Conservation (phyloP, 805 yeast species). For the Huiozyma sinensis region DNA sequence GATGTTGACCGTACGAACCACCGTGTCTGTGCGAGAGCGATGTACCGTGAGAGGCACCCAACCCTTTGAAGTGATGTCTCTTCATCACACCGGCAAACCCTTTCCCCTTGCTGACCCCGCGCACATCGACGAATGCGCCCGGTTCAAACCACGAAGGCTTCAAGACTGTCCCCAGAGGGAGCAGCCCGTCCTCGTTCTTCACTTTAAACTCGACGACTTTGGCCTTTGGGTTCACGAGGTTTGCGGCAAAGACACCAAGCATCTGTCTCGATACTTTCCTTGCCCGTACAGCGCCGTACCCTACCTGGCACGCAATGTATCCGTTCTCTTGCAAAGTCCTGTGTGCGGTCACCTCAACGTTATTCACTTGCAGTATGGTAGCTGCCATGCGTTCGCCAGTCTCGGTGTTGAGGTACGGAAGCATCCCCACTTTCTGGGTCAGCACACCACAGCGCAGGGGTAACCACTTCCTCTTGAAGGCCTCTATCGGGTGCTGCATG, state of each 20-base stretch:
- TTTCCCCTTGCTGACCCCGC: constrained; percentile 79
- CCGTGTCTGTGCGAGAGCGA: constrained; percentile 88
- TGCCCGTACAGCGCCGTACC: constrained; percentile 59
- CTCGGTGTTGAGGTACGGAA: constrained; percentile 59
- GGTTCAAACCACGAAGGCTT: constrained; percentile 72
- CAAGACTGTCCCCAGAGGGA: constrained; percentile 69
- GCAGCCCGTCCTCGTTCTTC: constrained; percentile 48
- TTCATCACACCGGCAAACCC: constrained; percentile 99
- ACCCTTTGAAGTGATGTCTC: constrained; percentile 81
- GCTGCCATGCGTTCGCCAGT: constrained; percentile 68
- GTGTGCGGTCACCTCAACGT: constrained; percentile 73
- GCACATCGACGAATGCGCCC: constrained; percentile 78
- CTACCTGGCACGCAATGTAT: constrained; percentile 76
- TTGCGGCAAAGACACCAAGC: constrained; percentile 70
- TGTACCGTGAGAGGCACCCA: constrained; percentile 91
- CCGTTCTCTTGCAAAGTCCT: constrained; percentile 69
- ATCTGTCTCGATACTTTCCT: constrained; percentile 52
- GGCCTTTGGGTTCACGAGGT: constrained; percentile 75
- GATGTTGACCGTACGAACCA: constrained; percentile 94
- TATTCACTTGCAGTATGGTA: constrained; percentile 77
- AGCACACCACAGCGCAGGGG: constrained; percentile 74
- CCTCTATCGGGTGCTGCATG: not conserved
- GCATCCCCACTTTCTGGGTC: constrained; percentile 84
- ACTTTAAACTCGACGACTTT: constrained; percentile 72
- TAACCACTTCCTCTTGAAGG: constrained; percentile 38